These are phyloP conservation scores for Hypoxylon sp. DNA, from an alignment of 2,329 filamentous ascomycete species.

Conservation along the genomic window DNA sequence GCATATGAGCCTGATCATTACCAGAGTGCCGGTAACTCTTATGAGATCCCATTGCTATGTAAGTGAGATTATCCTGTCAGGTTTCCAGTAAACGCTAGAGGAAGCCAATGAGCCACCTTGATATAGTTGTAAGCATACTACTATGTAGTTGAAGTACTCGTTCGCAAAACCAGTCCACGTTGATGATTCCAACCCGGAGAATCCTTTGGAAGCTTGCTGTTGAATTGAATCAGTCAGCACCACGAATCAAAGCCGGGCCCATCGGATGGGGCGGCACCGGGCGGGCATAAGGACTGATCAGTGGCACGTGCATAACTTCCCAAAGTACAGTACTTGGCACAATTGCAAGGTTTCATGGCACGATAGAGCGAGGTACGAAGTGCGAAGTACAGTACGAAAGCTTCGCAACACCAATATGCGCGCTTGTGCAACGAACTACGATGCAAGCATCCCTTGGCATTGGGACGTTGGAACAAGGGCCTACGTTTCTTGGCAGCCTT, in stretches of 20 bases:
- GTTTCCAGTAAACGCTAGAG: neutral
- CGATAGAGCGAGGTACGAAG: conserved; percentile 15
- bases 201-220: conserved; percentile 22
- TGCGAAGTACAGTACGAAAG: conserved; percentile 22
- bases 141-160: too few species aligned
- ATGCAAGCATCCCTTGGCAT: conserved; percentile 38
- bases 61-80: conserved; percentile 15
- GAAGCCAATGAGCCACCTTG: neutral
- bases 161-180: conserved; percentile 1
- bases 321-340: conserved; percentile 1
- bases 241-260: conserved; percentile 1
- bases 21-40: neutral
- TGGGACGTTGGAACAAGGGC: conserved; percentile 19
- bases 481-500: conserved; percentile 19
- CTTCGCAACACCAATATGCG: conserved; percentile 17
- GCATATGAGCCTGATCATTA: neutral
- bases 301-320: conserved; percentile 22
- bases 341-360: conserved; percentile 1
- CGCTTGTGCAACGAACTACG: conserved; percentile 31
- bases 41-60: neutral
- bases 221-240: conserved; percentile 17
- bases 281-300: conserved; percentile 2
- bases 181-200: conserved; percentile 16
- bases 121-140: neutral
- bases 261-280: conserved; percentile 34